Conservation (phyloP, 1,284 basidiomycete genomes). For the Ganoderma lingzhi region DNA sequence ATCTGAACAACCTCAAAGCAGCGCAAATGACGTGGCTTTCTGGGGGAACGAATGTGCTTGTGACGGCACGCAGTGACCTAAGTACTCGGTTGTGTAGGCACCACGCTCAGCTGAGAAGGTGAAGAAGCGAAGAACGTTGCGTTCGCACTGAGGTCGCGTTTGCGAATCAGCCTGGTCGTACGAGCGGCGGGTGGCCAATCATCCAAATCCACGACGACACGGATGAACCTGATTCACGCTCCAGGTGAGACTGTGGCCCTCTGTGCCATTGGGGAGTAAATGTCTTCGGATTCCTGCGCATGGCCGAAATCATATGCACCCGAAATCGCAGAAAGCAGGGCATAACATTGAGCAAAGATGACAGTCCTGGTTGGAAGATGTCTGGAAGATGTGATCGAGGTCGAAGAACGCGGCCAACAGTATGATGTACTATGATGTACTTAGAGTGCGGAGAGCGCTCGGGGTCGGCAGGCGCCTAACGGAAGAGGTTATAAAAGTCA, state of each 20-base stretch:
- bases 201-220: not conserved
- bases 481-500: constrained; percentile 13
- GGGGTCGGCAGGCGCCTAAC: constrained; percentile 23
- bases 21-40: not conserved
- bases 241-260: too few relatives aligned
- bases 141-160: not conserved
- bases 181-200: constrained; percentile 8
- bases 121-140: not conserved
- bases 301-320: not conserved
- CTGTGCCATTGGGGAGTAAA: too few relatives aligned
- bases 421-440: too few relatives aligned
- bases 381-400: not conserved
- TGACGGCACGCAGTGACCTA: not conserved
- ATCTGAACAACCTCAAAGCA: not conserved
- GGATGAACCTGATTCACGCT: not conserved
- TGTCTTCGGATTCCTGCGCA: too few relatives aligned
- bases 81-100: not conserved
- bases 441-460: not conserved
- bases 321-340: not conserved
- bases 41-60: not conserved
- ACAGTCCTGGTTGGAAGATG: not conserved
- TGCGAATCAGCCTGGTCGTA: constrained; percentile 1
- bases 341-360: not conserved
- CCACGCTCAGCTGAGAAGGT: not conserved
- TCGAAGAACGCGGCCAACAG: not conserved